phyloP scores from a whole-genome alignment of 2,329 filamentous ascomycete genomes.

The Elsinoe ampelina region DNA sequence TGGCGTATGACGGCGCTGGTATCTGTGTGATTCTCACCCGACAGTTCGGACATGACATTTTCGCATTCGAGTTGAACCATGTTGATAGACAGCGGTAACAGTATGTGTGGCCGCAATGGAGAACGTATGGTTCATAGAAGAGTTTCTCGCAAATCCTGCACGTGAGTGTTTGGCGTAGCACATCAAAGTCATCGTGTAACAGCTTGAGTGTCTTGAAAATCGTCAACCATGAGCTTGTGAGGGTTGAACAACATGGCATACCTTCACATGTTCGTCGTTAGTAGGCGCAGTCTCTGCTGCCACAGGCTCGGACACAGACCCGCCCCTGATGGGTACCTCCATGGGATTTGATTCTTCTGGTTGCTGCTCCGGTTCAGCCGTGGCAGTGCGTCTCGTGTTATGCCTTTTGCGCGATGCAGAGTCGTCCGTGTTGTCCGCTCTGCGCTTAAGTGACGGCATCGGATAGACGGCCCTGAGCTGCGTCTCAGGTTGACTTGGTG shows the following conservation, averaged over 20 bases:
- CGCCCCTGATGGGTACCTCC: background rate
- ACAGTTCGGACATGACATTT: constrained; percentile 62
- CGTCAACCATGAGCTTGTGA: background rate
- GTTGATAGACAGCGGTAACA: constrained; percentile 48
- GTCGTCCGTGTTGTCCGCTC: constrained; percentile 13
- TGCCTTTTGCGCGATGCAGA: constrained; percentile 10
- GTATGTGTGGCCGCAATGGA: constrained; percentile 61
- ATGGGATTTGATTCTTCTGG: background rate
- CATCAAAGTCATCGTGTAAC: constrained; percentile 45
- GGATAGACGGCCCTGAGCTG: background rate
- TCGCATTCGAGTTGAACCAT: constrained; percentile 51
- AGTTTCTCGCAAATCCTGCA: constrained; percentile 61
- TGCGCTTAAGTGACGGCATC: constrained; percentile 12
- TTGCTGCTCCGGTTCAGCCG: background rate
- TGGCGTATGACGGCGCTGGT: constrained; percentile 56
- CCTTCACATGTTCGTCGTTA: constrained; percentile 1
- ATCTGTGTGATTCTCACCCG: constrained; percentile 48
- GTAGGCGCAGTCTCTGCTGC: background rate
- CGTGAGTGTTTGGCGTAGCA: constrained; percentile 51
- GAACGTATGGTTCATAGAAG: constrained; percentile 60
- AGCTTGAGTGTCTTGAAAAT: constrained; percentile 10
- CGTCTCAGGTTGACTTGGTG: background rate
- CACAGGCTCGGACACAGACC: background rate
- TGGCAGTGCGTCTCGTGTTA: background rate
- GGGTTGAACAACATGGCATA: background rate